A percentile compares a stretch with the other conserved stretches of the same genome.
phyloP scores from a whole-genome alignment of 1,284 basidiomycete species.

The Porogramme epimiltina region DNA sequence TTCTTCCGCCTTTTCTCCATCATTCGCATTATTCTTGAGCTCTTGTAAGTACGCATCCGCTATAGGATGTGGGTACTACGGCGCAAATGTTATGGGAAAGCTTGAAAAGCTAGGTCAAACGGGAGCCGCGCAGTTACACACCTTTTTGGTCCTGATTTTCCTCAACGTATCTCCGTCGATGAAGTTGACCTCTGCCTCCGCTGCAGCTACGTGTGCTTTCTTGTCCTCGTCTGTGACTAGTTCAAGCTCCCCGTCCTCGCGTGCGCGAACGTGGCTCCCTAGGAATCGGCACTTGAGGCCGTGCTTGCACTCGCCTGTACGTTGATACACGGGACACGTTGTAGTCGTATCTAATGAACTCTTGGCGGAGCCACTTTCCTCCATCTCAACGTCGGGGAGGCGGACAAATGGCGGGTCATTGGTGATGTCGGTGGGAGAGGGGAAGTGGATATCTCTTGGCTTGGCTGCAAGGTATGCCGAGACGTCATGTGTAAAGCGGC shows the following conservation, averaged over 20 bases:
- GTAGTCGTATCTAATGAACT: slow-evolving; percentile 49
- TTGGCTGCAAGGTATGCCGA: slow-evolving; percentile 77
- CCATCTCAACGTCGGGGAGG: slow-evolving; percentile 30
- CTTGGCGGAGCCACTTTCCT: slow-evolving; percentile 33
- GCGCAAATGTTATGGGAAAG: too few relatives aligned
- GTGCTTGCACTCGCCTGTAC: slow-evolving; percentile 80
- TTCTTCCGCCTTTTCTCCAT: slow-evolving; percentile 29
- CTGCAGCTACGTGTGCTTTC: slow-evolving; percentile 49
- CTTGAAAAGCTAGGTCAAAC: too few relatives aligned
- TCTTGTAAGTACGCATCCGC: slow-evolving; percentile 70
- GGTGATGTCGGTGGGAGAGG: slow-evolving; percentile 42
- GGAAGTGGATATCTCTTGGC: slow-evolving; percentile 70
- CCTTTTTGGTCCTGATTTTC: slow-evolving; percentile 67
- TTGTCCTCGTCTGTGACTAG: slow-evolving; percentile 60
- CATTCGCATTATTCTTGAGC: slow-evolving; percentile 46
- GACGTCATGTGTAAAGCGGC: slow-evolving; percentile 84
- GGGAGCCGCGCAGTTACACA: too few relatives aligned
- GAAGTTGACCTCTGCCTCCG: slow-evolving; percentile 78
- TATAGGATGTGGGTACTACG: slow-evolving; percentile 68
- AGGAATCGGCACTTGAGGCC: slow-evolving; percentile 94
- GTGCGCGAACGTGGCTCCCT: slow-evolving; percentile 65
- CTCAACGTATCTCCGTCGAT: slow-evolving; percentile 58
- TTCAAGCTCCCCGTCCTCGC: slow-evolving; percentile 43
- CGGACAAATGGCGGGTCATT: slow-evolving; percentile 54
- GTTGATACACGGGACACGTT: slow-evolving; percentile 73